Base-by-base conservation (phyloP, 176 grass and related monocot genomes). In the Oryza nivara region DNA sequence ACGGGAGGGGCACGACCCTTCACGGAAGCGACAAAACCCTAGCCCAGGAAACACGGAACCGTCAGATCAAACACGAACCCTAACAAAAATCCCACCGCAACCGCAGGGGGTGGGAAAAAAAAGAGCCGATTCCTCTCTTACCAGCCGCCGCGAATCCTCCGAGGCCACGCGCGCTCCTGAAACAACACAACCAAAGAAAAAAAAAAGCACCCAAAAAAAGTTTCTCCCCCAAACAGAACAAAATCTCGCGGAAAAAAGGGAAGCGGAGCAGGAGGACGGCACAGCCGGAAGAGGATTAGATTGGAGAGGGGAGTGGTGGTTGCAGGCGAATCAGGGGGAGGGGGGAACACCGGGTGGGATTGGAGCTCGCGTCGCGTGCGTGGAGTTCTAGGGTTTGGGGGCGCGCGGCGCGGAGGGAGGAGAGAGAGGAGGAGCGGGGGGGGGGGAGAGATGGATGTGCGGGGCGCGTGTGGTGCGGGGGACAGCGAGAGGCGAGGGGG, bases 321-420 rank as follows among this genome's bases (percentile, higher is more conserved):
- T 28, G 28, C 28, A 28, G 28, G 28, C 28, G 41, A 89, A 70
- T 69, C 43, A 34, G 49, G 7, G 7, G 6, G 41, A 76, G n/a
- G 26, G 30, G 0, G 13, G 1, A 7, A 20, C 54, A 58, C 48
- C 4, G 17, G 58, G 20, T 11, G 7, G 58, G 58, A 43, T 76
- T 51, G 69, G 82, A 66, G 28, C 47, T 7, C 10, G 12, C 46
- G 69, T 35, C 34, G 34, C 34, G 34, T 35, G 43, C 41, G 11
- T 68, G n/a, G 67, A 72, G 66, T 35, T 74, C 83, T 85, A 89
- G 88, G 88, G 88, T 89, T 89, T 89, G 28, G 77, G 71, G 65
- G n/a, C 78, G 78, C 16, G 49, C 61, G 47, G 71, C 64, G 64
- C 80, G 38, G 38, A 40, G 67, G n/a, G 14, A 36, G 19, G 30